phyloP scores from a whole-genome alignment of 176 grass and related monocot species.

The Juncus inflexus region DNA sequence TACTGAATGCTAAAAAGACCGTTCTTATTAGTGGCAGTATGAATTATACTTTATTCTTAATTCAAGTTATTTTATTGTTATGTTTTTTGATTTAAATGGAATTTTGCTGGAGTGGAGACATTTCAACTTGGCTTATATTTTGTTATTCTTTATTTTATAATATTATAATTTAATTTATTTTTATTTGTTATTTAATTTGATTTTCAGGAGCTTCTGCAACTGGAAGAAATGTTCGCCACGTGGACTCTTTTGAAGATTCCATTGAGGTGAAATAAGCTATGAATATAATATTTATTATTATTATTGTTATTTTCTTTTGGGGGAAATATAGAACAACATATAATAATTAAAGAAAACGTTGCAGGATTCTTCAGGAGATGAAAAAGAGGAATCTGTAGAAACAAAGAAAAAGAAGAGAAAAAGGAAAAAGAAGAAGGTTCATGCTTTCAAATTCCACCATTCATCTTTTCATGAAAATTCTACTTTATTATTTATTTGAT shows the following conservation, averaged over 20 bases:
- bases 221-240: slow-evolving; percentile 63
- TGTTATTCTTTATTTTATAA: not conserved
- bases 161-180: slow-evolving; percentile 17
- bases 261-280: slow-evolving; percentile 46
- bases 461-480: not conserved
- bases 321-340: not conserved
- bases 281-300: not conserved
- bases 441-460: not conserved
- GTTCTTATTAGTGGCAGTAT: slow-evolving; percentile 63
- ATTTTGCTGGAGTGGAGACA: not conserved
- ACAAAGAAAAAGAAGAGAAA: slow-evolving; percentile 40
- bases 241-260: slow-evolving; percentile 63
- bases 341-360: slow-evolving; percentile 8
- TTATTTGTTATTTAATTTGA: slow-evolving; percentile 10
- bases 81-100: not conserved
- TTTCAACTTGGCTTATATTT: not conserved
- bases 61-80: not conserved
- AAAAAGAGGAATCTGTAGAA: slow-evolving; percentile 34
- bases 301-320: slow-evolving; percentile 4
- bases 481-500: not conserved
- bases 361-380: slow-evolving; percentile 36
- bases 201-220: slow-evolving; percentile 52
- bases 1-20: slow-evolving; percentile 77
- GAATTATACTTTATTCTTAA: not conserved
- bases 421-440: slow-evolving; percentile 34